Conservation (phyloP, 2,329 filamentous ascomycete genomes). For the Verruconis gallopava region DNA sequence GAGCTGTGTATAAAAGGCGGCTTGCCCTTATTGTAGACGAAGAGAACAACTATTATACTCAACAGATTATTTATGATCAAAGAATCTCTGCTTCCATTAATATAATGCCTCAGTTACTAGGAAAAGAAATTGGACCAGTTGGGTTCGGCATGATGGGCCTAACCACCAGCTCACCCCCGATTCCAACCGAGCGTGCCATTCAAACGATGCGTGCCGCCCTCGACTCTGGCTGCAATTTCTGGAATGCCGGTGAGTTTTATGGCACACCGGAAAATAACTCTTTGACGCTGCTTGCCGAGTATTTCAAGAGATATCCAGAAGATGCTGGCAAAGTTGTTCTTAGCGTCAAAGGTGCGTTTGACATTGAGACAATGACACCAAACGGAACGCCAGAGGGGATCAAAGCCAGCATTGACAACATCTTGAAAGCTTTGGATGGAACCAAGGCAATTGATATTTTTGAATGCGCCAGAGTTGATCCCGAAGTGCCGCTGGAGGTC, state of each 20-base stretch:
- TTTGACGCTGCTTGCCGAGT: conserved; percentile 35
- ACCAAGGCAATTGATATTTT: conserved; percentile 37
- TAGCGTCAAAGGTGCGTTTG: conserved; percentile 35
- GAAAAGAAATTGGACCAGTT: conserved; percentile 26
- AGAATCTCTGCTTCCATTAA: too few species aligned
- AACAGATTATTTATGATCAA: too few species aligned
- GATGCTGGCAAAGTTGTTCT: conserved; percentile 39
- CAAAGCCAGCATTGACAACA: conserved; percentile 32
- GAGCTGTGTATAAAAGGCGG: too few species aligned
- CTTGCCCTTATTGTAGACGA: too few species aligned
- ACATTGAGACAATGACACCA: conserved; percentile 23
- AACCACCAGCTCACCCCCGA: conserved; percentile 32
- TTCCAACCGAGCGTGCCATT: conserved; percentile 26
- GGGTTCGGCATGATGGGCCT: conserved; percentile 39
- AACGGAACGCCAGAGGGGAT: conserved; percentile 29
- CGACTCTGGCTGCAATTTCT: conserved; percentile 30
- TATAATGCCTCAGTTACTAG: neutral
- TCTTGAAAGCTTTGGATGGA: conserved; percentile 29
- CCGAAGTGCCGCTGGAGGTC: conserved; percentile 30
- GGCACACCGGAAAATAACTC: conserved; percentile 33
- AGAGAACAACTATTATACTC: too few species aligned
- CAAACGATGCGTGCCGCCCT: conserved; percentile 33
- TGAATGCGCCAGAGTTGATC: conserved; percentile 33
- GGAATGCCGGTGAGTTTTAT: conserved; percentile 39
- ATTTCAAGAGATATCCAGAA: conserved; percentile 38